phyloP scores from a whole-genome alignment of 2,329 filamentous ascomycete genomes.

The Trichoderma semiorbis region DNA sequence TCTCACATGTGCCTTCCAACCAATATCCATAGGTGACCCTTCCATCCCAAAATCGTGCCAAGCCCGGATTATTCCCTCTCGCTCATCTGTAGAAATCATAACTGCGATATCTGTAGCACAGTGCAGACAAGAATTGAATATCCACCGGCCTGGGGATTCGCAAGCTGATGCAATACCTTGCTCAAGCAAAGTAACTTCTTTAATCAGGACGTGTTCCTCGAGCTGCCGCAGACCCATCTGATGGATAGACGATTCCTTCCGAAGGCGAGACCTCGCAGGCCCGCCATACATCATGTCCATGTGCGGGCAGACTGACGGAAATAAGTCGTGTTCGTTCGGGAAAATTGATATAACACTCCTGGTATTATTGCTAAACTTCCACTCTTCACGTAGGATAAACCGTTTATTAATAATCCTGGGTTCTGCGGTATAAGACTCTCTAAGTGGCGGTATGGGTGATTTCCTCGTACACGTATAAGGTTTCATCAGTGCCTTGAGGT shows the following conservation, averaged over 20 bases:
- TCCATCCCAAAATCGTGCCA: not conserved
- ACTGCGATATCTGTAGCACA: not conserved
- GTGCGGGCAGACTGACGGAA: not conserved
- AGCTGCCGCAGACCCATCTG: not conserved
- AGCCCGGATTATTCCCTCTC: not conserved
- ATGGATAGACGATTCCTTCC: not conserved
- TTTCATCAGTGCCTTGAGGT: not conserved
- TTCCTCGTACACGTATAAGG: not conserved
- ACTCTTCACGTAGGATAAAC: not conserved
- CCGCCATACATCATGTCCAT: not conserved
- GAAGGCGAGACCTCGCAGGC: not conserved
- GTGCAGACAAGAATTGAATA: constrained; percentile 2
- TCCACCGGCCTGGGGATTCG: not conserved
- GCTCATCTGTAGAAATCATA: not conserved
- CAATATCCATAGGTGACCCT: not conserved
- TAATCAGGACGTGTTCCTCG: not conserved
- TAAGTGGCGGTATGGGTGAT: not conserved
- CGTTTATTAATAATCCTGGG: not conserved
- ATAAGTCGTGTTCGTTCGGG: not conserved
- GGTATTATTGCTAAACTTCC: not conserved
- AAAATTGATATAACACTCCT: not conserved
- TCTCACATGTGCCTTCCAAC: not conserved
- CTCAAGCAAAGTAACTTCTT: not conserved
- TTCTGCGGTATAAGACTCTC: not conserved
- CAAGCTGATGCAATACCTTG: not conserved